Percentiles rank a stretch among this genome's conserved stretches.
Conservation (phyloP, 2,329 filamentous ascomycete species). For the Colletotrichum orbiculare region DNA sequence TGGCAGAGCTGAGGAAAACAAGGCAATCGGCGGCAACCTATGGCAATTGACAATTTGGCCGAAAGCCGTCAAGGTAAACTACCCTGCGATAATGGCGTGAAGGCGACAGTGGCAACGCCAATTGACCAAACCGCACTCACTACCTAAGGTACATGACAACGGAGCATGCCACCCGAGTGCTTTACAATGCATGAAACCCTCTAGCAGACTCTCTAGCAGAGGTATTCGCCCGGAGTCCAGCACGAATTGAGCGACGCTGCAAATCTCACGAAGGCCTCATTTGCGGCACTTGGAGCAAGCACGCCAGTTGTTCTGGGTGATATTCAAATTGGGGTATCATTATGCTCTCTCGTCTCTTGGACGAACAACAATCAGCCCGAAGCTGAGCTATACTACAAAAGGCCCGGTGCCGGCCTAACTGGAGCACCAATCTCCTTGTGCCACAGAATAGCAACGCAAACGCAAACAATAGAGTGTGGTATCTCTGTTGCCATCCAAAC, state of each 20-base stretch:
- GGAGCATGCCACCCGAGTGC: slow-evolving; percentile 1
- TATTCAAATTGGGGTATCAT: slow-evolving; percentile 29
- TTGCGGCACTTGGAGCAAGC: slow-evolving; percentile 9
- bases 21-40: no score
- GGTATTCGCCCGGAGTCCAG: no score
- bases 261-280: slow-evolving; percentile 27
- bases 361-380: slow-evolving; percentile 17
- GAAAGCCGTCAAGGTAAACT: no score
- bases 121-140: no score
- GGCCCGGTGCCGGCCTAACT: background rate
- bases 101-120: no score
- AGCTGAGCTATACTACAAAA: slow-evolving; percentile 18
- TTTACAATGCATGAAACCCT: no score
- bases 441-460: slow-evolving; percentile 18
- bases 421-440: background rate
- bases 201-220: no score
- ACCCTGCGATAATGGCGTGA: no score
- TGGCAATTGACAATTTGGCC: no score
- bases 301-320: background rate
- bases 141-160: no score
- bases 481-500: slow-evolving; percentile 18
- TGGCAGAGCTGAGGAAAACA: no score
- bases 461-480: slow-evolving; percentile 10
- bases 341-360: slow-evolving; percentile 27
- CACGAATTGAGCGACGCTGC: slow-evolving; percentile 4